Evolutionary conservation across 2,329 filamentous ascomycete species (phyloP).

Genomic region (Penicillium sp.): DNA sequence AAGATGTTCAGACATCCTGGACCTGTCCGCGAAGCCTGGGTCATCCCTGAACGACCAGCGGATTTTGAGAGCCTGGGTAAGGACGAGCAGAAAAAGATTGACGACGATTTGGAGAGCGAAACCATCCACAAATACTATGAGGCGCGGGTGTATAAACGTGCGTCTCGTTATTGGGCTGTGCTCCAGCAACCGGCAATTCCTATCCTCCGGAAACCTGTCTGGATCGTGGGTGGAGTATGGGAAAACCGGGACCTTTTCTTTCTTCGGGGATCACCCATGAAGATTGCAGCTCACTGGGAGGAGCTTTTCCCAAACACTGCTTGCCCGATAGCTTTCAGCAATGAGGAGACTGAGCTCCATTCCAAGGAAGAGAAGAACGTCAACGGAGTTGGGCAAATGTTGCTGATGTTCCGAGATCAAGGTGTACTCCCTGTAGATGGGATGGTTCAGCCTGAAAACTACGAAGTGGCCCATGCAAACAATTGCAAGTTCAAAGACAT

Average conservation of each 20-base stretch:
- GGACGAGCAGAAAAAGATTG: slow-evolving; percentile 35
- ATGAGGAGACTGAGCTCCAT: slow-evolving; percentile 33
- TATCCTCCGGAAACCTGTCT: slow-evolving; percentile 38
- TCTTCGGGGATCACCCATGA: slow-evolving; percentile 39
- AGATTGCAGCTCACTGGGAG: slow-evolving; percentile 32
- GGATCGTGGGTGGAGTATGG: slow-evolving; percentile 41
- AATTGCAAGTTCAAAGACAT: slow-evolving; percentile 32
- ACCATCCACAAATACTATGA: slow-evolving; percentile 45
- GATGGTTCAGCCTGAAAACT: slow-evolving; percentile 42
- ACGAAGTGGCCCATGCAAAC: slow-evolving; percentile 25
- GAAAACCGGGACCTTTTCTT: slow-evolving; percentile 43
- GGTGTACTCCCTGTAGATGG: slow-evolving; percentile 39
- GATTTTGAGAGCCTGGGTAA: slow-evolving; percentile 36
- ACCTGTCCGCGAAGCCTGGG: slow-evolving; percentile 39
- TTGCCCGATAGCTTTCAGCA: slow-evolving; percentile 35
- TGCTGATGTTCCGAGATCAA: slow-evolving; percentile 38
- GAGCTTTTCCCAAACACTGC: slow-evolving; percentile 22
- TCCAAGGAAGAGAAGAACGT: slow-evolving; percentile 41
- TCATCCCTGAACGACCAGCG: slow-evolving; percentile 37
- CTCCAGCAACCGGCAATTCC: slow-evolving; percentile 30
- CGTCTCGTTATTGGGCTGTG: slow-evolving; percentile 38
- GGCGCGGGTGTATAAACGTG: slow-evolving; percentile 38
- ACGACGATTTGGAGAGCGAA: slow-evolving; percentile 41
- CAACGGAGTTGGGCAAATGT: slow-evolving; percentile 38
- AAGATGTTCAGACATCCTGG: slow-evolving; percentile 38